Percentiles rank a stretch among this genome's conserved stretches.
phyloP scores from a whole-genome alignment of 805 yeast species.

The Barnettozyma botsteinii region DNA sequence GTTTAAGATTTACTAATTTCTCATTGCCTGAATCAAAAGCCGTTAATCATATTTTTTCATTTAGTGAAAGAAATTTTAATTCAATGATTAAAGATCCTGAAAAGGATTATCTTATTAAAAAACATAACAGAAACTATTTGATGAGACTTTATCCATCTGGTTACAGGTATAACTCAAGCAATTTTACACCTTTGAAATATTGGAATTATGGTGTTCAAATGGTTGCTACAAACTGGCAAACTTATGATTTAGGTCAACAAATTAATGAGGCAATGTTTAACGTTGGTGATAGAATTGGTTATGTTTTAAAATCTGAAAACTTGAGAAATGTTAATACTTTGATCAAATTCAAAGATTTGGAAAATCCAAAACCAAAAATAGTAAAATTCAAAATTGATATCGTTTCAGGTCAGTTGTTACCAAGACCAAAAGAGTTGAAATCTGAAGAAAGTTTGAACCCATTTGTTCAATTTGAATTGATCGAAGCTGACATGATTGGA shows the following conservation, averaged over 20 bases:
- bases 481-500: conserved; percentile 35
- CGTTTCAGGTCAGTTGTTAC: conserved; percentile 82
- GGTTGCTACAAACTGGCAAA: conserved; percentile 98
- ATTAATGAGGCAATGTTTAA: conserved; percentile 79
- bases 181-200: conserved; percentile 70
- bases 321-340: conserved; percentile 28
- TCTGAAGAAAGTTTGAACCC: conserved; percentile 49
- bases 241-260: conserved; percentile 84
- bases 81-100: conserved; percentile 58
- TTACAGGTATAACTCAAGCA: conserved; percentile 68
- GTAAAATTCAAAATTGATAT: conserved; percentile 36
- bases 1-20: conserved; percentile 73
- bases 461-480: conserved; percentile 52
- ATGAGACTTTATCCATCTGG: conserved; percentile 88
- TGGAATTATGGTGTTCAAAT: conserved; percentile 89
- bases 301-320: conserved; percentile 64
- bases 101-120: conserved; percentile 50
- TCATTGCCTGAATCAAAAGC: conserved; percentile 83
- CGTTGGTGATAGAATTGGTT: conserved; percentile 57
- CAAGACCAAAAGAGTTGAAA: conserved; percentile 54
- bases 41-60: conserved; percentile 76
- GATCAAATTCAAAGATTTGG: conserved; percentile 18
- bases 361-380: conserved; percentile 5
- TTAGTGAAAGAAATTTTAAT: conserved; percentile 67
- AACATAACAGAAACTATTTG: conserved; percentile 70